phyloP scores from a whole-genome alignment of 2,329 filamentous ascomycete species.

The Karstenula rhodostoma region DNA sequence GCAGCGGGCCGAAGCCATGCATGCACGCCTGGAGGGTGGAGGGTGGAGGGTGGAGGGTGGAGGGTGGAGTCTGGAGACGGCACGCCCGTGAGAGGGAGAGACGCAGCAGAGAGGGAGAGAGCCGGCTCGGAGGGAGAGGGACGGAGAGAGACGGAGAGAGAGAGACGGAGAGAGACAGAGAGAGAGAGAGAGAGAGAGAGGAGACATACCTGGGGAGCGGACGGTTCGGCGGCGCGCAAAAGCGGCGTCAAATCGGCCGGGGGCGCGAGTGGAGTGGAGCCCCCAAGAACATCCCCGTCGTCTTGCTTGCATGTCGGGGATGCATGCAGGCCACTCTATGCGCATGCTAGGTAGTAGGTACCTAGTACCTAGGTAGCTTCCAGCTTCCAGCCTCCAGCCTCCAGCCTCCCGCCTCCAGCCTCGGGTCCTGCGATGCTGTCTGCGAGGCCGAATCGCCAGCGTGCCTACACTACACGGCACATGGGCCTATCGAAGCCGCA shows the following conservation, averaged over 20 bases:
- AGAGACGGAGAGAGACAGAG: no score
- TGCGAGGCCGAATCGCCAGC: conserved; percentile 26
- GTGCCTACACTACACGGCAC: conserved; percentile 9
- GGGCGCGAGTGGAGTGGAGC: conserved; percentile 36
- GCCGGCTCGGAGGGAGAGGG: no score
- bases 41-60: no score
- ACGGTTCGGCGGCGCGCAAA: background rate
- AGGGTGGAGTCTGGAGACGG: no score
- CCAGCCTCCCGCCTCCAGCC: conserved; percentile 26
- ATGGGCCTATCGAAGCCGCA: conserved; percentile 19
- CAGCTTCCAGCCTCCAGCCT: conserved; percentile 26
- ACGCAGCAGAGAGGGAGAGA: no score
- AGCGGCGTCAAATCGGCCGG: conserved; percentile 9
- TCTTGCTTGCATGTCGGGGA: conserved; percentile 43
- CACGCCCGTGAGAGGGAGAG: background rate
- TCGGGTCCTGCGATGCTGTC: conserved; percentile 31
- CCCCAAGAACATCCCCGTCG: conserved; percentile 28
- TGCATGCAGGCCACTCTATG: conserved; percentile 39
- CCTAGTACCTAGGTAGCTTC: no score
- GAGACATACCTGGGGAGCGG: background rate
- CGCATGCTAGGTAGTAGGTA: conserved; percentile 34
- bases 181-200: no score
- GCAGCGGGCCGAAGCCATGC: conserved; percentile 35
- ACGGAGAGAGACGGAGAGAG: no score
- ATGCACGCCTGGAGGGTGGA: background rate